Conservation (phyloP, 139 green algal genomes). For the Chlorella sp. region DNA sequence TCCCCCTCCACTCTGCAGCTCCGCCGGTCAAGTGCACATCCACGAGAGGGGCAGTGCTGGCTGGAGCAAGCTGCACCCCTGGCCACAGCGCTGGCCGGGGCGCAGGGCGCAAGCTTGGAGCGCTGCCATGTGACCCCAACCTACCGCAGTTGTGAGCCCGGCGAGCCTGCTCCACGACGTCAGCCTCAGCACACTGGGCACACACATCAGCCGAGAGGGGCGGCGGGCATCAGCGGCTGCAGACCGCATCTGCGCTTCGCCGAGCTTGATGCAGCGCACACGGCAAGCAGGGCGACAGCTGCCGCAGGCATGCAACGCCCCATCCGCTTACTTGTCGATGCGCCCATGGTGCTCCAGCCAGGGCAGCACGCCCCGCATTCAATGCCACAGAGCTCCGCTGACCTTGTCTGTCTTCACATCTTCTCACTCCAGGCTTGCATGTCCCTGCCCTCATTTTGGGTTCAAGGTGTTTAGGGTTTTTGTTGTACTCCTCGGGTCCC, state of each 20-base stretch:
- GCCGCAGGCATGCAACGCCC: no score
- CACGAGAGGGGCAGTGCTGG: not conserved
- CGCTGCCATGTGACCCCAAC: not conserved
- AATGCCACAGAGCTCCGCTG: not conserved
- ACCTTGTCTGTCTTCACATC: not conserved
- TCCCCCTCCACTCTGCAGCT: not conserved
- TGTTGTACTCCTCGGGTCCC: no score
- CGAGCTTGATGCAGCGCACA: no score
- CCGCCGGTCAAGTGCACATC: not conserved
- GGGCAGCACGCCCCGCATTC: not conserved
- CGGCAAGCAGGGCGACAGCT: no score
- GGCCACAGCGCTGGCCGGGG: not conserved
- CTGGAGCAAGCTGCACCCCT: not conserved
- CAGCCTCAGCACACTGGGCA: no score
- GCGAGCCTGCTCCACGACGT: not conserved
- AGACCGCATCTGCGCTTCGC: no score
- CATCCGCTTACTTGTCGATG: no score
- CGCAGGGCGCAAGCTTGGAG: not conserved
- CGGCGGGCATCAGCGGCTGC: not conserved
- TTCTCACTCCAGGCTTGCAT: not conserved
- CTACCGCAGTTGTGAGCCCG: not conserved
- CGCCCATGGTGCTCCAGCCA: no score
- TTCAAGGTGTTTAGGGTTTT: no score
- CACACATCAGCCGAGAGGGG: not conserved
- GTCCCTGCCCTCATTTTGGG: not conserved